These are phyloP conservation scores for Alternaria consortialis DNA, from an alignment of 2,329 filamentous ascomycete species.

Conservation along the genomic window DNA sequence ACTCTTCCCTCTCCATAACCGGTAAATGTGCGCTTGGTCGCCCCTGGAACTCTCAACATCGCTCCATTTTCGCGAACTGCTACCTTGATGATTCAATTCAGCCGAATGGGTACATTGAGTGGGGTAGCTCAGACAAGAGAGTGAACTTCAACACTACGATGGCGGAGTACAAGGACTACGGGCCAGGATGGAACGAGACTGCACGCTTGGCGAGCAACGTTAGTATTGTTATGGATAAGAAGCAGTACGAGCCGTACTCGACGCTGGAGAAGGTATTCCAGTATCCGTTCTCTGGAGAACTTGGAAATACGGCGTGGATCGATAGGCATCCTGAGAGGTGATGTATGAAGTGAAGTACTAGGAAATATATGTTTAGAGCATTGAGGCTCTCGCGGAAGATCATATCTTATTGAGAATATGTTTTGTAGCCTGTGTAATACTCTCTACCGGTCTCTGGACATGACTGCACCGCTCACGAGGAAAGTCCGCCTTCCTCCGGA, in stretches of 20 bases:
- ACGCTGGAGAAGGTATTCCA: conserved; percentile 39
- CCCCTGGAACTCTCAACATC: conserved; percentile 69
- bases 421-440: background rate
- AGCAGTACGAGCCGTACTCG: conserved; percentile 41
- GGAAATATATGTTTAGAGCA: background rate
- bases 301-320: conserved; percentile 61
- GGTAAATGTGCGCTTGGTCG: conserved; percentile 66
- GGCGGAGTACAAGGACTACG: conserved; percentile 64
- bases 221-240: conserved; percentile 57
- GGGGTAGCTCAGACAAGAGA: conserved; percentile 56
- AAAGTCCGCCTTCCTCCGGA: no score
- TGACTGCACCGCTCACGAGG: background rate
- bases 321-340: conserved; percentile 44
- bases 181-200: conserved; percentile 64
- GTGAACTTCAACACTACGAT: conserved; percentile 59
- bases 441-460: background rate
- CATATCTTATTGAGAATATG: fast-evolving
- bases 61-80: conserved; percentile 65
- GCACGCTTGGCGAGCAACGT: conserved; percentile 55
- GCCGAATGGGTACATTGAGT: conserved; percentile 65
- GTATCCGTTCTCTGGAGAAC: conserved; percentile 50
- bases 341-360: background rate
- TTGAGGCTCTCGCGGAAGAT: background rate
- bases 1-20: conserved; percentile 51
- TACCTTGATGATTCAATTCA: conserved; percentile 65